Percentiles rank a stretch among this genome's conserved stretches.
Evolutionary conservation across 345 rosid species (phyloP).

Genomic region (Luvunga scandens): DNA sequence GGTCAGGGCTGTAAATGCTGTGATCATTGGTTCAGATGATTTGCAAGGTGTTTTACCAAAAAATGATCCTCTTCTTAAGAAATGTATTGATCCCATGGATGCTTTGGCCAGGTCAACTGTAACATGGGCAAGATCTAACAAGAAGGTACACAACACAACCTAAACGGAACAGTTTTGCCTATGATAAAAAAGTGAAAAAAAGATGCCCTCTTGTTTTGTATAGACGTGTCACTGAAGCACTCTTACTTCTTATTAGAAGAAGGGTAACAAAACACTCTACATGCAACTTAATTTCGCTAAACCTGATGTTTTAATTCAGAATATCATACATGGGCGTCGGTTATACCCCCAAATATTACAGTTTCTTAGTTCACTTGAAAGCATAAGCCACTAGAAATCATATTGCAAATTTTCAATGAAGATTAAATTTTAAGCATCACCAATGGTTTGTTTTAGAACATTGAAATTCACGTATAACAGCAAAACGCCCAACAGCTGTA

Average conservation of each 20-base stretch:
- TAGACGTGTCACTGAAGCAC: background rate
- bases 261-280: background rate
- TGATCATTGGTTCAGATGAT: constrained; percentile 62
- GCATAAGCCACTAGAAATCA: background rate
- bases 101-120: constrained; percentile 55
- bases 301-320: background rate
- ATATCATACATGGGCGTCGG: too few species aligned
- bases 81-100: constrained; percentile 64
- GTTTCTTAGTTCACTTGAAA: background rate
- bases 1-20: constrained; percentile 58
- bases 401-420: background rate
- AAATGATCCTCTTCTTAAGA: constrained; percentile 60
- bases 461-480: background rate
- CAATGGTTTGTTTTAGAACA: background rate
- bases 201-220: background rate
- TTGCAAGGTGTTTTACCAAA: constrained; percentile 46
- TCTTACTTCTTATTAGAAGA: background rate
- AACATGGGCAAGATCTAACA: constrained; percentile 44
- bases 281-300: background rate
- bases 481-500: background rate
- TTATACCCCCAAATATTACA: too few species aligned
- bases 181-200: background rate
- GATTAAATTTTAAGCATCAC: background rate
- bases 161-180: background rate
- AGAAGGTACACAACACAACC: constrained; percentile 12